Base-by-base conservation (phyloP, 805 yeast genomes). In the Pichia nanzhaoensis region DNA sequence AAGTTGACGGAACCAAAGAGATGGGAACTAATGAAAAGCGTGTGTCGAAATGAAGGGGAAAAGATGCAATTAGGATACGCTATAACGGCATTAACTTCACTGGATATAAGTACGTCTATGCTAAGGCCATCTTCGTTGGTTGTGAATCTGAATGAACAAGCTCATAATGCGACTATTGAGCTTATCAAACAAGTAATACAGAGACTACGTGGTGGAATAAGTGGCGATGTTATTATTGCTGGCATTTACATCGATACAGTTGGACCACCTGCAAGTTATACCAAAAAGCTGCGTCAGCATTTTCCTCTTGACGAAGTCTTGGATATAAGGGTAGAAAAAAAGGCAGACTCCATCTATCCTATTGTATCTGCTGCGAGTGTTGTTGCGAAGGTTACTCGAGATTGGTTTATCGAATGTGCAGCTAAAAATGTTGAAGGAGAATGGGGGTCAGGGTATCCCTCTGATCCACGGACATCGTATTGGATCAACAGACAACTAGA, bases 341-440 rank as follows among this genome's bases (percentile, higher is more conserved):
- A 93, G 59, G 99, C 99, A 0, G 99, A 93, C 67, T 80, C 96
- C 17, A 59, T 88, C 17, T 93, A 74, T 59, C 96, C 98, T 1
- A 80, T 88, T 44, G 99, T 93, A 7, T 84, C 95, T 60, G 85
- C 95, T 1, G 99, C 99, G 0, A 84, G 95, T 18, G 86, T 93
- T 39, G 90, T 90, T 38, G 99, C 99, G 9, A 93, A 93, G 60
- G 99, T 93, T 6, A 89, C 98, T 0, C 75, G 99, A 58, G 99
- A 93, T 61, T 55, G 51, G 46, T 48, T 60, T 41, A 34, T 47
- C 21, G 52, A 53, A 37, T 56, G 47, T 41, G 44, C 58, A 12
- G 13, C 34, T 2, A 37, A 33, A 19, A 20, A 10, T 20, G 41
- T 24, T 7, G 24, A 32, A 30, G 17, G 13, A 10, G 28, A 10